phyloP scores from a whole-genome alignment of 306 rosid species.

The Trifolium pratense region DNA sequence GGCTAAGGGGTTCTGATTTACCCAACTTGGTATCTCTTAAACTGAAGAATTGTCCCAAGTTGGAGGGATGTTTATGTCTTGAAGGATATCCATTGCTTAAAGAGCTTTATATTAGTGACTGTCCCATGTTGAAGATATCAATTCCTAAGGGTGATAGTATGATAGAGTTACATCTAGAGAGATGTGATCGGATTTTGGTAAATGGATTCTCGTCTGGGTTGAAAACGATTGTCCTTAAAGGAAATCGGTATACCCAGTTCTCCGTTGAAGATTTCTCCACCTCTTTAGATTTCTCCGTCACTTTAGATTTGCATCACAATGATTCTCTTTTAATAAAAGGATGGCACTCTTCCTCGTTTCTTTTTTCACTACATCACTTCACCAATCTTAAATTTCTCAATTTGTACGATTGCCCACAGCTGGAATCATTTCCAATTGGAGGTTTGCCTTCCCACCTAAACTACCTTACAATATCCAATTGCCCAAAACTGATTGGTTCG shows the following conservation, averaged over 20 bases:
- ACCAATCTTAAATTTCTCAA: too few species aligned
- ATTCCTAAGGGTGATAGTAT: neutral
- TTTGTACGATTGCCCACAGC: too few species aligned
- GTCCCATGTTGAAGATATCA: neutral
- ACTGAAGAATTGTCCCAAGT: neutral
- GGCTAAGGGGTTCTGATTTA: neutral
- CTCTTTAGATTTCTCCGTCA: too few species aligned
- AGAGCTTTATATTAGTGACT: too few species aligned
- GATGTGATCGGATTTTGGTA: neutral
- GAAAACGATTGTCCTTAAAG: neutral
- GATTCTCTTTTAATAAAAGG: neutral
- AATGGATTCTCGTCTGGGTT: conserved; percentile 13
- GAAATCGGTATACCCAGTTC: neutral
- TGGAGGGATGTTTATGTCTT: too few species aligned
- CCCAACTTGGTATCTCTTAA: neutral
- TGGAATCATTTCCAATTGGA: neutral
- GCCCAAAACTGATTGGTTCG: neutral
- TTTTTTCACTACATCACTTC: too few species aligned
- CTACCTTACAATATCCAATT: too few species aligned
- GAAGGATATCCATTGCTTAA: too few species aligned
- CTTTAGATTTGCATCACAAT: too few species aligned
- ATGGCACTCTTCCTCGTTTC: neutral
- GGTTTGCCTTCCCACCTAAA: neutral
- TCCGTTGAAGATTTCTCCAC: too few species aligned
- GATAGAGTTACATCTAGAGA: neutral